Evolutionary conservation across 2,329 filamentous ascomycete genomes (phyloP).

Genomic region (Aspergillus sp.): DNA sequence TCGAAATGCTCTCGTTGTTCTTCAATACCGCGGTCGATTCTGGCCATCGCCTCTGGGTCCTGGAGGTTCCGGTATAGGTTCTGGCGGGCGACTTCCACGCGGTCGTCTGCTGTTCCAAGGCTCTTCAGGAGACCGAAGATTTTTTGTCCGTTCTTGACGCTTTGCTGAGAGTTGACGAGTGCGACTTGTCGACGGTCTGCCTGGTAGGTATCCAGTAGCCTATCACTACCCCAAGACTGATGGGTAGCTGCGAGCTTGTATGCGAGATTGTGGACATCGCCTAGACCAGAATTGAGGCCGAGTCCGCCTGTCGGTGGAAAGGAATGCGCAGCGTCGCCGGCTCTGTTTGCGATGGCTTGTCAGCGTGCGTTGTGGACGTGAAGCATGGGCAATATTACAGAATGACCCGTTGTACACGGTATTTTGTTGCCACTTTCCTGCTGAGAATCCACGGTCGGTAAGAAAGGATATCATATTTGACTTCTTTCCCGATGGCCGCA

Average conservation of each 20-base stretch:
- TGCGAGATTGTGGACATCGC: constrained; percentile 51
- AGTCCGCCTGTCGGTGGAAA: constrained; percentile 55
- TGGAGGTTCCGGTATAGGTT: constrained; percentile 10
- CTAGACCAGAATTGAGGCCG: constrained; percentile 54
- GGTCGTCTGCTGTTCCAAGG: constrained; percentile 33
- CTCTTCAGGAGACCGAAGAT: constrained; percentile 44
- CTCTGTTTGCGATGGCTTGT: constrained; percentile 22
- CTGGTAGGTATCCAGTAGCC: constrained; percentile 38
- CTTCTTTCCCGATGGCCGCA: too few species aligned
- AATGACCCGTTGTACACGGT: constrained; percentile 20
- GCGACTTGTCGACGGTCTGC: constrained; percentile 41
- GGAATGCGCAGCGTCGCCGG: constrained; percentile 56
- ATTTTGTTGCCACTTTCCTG: too few species aligned
- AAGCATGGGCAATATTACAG: constrained; percentile 32
- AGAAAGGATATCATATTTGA: too few species aligned
- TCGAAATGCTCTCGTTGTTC: constrained; percentile 15
- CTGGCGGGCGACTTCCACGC: constrained; percentile 4
- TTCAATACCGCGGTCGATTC: constrained; percentile 11
- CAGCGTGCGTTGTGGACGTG: constrained; percentile 29
- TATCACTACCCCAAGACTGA: too few species aligned
- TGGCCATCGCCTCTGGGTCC: neutral
- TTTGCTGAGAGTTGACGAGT: constrained; percentile 41
- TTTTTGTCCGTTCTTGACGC: constrained; percentile 45
- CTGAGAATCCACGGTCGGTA: too few species aligned
- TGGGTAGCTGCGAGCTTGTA: constrained; percentile 41